phyloP scores from a whole-genome alignment of 2,329 filamentous ascomycete species.

The Penicillium sp. region DNA sequence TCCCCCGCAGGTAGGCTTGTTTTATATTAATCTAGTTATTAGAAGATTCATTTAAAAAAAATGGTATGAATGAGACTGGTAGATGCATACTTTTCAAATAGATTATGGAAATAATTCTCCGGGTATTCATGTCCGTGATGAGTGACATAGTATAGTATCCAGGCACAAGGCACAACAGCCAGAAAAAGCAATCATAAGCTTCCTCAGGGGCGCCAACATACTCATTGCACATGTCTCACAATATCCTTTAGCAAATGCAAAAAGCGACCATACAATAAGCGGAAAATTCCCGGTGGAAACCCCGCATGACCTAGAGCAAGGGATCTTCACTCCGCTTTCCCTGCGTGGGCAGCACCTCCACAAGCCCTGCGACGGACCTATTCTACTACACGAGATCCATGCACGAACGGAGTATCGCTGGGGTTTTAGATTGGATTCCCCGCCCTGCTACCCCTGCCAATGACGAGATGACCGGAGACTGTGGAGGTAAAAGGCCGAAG shows the following conservation, averaged over 20 bases:
- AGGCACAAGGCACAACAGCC: neutral
- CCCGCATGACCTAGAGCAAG: constrained; percentile 8
- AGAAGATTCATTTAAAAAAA: constrained; percentile 3
- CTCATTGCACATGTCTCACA: neutral
- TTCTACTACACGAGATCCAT: constrained; percentile 5
- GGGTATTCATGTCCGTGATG: neutral
- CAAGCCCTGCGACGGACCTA: constrained; percentile 4
- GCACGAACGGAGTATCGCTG: constrained; percentile 1
- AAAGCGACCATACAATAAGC: constrained; percentile 14
- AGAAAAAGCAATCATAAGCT: neutral
- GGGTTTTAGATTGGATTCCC: constrained; percentile 2
- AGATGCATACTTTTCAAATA: neutral
- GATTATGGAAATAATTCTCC: neutral
- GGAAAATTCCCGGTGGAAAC: constrained; percentile 22
- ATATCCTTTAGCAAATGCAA: neutral
- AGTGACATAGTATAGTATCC: neutral
- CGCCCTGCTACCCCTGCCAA: constrained; percentile 8
- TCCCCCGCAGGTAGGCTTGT: constrained; percentile 16
- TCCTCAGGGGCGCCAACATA: neutral
- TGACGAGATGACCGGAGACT: constrained; percentile 8
- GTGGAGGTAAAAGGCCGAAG: neutral
- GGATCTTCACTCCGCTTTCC: constrained; percentile 19
- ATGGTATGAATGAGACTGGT: neutral
- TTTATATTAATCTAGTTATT: neutral
- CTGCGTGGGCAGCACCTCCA: constrained; percentile 1